Evolutionary conservation across 495 filamentous ascomycete genomes (phyloP), one percentile per base, ranked within the genome.

Genomic region (Recurvomyces mirabilis): DNA sequence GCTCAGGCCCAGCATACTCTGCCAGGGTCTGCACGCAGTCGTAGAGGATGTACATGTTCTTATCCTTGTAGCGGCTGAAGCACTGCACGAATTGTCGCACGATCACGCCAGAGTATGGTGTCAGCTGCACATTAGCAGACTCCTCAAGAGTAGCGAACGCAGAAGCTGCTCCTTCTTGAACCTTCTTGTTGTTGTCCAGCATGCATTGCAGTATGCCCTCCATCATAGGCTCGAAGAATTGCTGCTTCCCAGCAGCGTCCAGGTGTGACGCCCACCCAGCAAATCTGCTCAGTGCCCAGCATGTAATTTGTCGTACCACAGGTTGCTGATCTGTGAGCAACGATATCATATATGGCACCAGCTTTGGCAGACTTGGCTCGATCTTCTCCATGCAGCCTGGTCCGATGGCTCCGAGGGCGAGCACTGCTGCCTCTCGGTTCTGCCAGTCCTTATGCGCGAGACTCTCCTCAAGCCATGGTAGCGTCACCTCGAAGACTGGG

Each of bases 41-140:
- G 65, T 99, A 99, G 26, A 99, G 77, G 45, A 96, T 87, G 67
- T 89, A 95, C 78, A 94, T 94, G 68, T 99, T 99, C 38, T 85
- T 78, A 60, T 96, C 89, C 69, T 99, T 95, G 74, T 96, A 99
- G 61, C 81, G 84, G 20, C 64, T 71, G 66, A 99, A 96, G 61
- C 93, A 96, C 46, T 73, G 66, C 30, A 94, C 89, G 56, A 87
- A 96, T 60, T 96, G 93, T 31, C 75, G 78, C 38, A 96, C 77
- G 52, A 99, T 99, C 22, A 86, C 84, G 36, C 80, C 72, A 58
- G 84, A 89, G 65, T 93, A 96, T 5, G 82, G 82, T 41, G 78
- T 77, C 46, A 99, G 61, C 49, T 77, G 68, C 40, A 76, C 77
- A 22, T 84, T 82, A 0, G 91, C 85, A 60, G 93, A 89, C 65